These are phyloP conservation scores for Aspergillus sergii DNA, from an alignment of 2,329 filamentous ascomycete species.

Conservation along the genomic window DNA sequence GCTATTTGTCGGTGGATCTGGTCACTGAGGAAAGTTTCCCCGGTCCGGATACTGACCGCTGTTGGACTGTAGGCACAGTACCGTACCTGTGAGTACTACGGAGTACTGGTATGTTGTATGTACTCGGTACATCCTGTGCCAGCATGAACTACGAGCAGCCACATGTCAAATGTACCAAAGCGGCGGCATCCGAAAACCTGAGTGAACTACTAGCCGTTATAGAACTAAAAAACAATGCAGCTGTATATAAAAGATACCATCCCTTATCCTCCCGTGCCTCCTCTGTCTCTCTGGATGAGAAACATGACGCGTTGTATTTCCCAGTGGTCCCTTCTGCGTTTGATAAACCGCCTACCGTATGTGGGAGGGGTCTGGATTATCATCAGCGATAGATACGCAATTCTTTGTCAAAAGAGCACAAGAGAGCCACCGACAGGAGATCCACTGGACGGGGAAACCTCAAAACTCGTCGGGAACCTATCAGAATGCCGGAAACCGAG, in stretches of 20 bases:
- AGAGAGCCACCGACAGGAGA: slow-evolving; percentile 16
- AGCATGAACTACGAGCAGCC: background rate
- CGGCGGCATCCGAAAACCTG: background rate
- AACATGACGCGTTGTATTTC: background rate
- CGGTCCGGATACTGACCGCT: background rate
- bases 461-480: slow-evolving; percentile 19
- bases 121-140: background rate
- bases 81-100: too few relatives aligned
- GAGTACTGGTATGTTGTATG: background rate
- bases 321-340: background rate
- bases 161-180: slow-evolving; percentile 1
- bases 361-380: background rate
- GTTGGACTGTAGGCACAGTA: background rate
- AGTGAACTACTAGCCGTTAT: background rate
- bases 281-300: background rate
- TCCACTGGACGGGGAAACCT: slow-evolving; percentile 21
- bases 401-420: slow-evolving; percentile 9
- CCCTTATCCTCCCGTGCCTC: background rate
- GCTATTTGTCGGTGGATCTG: background rate
- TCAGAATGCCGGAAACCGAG: slow-evolving; percentile 10
- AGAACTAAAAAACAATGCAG: background rate
- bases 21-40: background rate
- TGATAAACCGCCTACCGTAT: background rate
- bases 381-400: background rate
- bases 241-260: background rate